A percentile compares a stretch with the other conserved stretches of the same genome.
Evolutionary conservation across 768 basidiomycete species (phyloP).

Genomic region (Termitomyces heimii): DNA sequence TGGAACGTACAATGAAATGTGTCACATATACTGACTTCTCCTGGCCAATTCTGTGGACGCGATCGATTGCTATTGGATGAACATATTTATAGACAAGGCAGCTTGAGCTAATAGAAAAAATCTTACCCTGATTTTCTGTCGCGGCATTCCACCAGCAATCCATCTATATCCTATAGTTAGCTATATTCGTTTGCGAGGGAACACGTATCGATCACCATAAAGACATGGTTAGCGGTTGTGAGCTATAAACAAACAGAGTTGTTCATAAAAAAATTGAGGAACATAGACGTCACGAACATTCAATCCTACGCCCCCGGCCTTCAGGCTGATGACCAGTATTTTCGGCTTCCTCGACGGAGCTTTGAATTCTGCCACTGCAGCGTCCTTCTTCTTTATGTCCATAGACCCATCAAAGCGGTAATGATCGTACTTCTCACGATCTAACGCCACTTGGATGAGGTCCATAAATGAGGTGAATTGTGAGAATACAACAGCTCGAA

Average conservation of each 20-base stretch:
- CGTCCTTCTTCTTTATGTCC: conserved; percentile 76
- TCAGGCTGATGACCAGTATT: conserved; percentile 72
- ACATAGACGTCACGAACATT: conserved; percentile 42
- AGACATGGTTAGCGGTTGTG: conserved; percentile 79
- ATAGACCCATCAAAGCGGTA: conserved; percentile 91
- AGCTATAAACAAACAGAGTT: conserved; percentile 32
- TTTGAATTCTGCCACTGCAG: conserved; percentile 76
- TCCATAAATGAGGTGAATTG: conserved; percentile 89
- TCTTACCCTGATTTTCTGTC: conserved; percentile 68
- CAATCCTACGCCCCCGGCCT: conserved; percentile 89
- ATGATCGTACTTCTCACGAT: conserved; percentile 62
- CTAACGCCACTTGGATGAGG: conserved; percentile 65
- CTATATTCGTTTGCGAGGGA: conserved; percentile 1
- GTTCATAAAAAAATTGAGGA: background rate
- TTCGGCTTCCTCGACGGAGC: conserved; percentile 63
- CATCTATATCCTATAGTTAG: conserved; percentile 45
- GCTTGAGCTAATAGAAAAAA: background rate
- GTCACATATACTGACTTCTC: conserved; percentile 78
- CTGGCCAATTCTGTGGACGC: conserved; percentile 83
- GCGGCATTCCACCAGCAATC: conserved; percentile 93
- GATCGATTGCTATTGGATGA: conserved; percentile 59
- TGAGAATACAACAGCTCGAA: conserved; percentile 84
- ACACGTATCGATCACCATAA: conserved; percentile 51
- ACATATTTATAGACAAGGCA: background rate
- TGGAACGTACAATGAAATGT: conserved; percentile 65